Percentiles rank a stretch among this genome's conserved stretches.
Evolutionary conservation across 2,329 filamentous ascomycete species (phyloP).

Genomic region (Pseudogymnoascus pannorum): DNA sequence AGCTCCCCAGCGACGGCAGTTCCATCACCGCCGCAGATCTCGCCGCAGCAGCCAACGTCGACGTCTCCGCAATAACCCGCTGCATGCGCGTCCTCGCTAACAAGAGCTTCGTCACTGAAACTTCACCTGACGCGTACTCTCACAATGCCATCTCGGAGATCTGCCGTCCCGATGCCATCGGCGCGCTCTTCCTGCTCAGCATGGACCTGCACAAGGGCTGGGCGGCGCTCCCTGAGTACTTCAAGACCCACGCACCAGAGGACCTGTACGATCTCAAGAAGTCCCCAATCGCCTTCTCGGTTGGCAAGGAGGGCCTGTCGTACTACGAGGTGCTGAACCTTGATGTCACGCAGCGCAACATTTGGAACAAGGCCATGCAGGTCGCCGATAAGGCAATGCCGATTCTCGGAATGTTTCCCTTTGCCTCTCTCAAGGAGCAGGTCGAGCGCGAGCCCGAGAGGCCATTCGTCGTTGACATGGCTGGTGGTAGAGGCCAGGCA

Average conservation of each 20-base stretch:
- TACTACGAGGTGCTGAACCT: conserved; percentile 19
- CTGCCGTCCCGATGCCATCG: conserved; percentile 25
- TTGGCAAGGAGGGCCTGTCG: conserved; percentile 18
- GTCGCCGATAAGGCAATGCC: conserved; percentile 15
- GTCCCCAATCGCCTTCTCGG: conserved; percentile 16
- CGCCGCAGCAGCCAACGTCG: conserved; percentile 23
- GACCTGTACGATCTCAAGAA: conserved; percentile 18
- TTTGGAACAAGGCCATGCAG: conserved; percentile 20
- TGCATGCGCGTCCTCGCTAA: conserved; percentile 28
- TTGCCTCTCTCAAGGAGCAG: conserved; percentile 12
- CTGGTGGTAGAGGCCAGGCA: conserved; percentile 16
- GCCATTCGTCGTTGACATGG: conserved; percentile 18
- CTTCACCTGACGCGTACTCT: conserved; percentile 26
- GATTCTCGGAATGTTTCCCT: conserved; percentile 19
- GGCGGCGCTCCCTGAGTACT: conserved; percentile 17
- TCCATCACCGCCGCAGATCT: conserved; percentile 19
- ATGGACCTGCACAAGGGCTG: conserved; percentile 13
- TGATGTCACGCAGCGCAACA: conserved; percentile 12
- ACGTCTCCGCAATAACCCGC: conserved; percentile 28
- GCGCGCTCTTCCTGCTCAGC: conserved; percentile 28
- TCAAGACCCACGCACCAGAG: conserved; percentile 17
- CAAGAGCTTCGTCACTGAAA: conserved; percentile 28
- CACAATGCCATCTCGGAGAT: conserved; percentile 28
- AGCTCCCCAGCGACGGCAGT: conserved; percentile 13
- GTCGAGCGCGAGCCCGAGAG: conserved; percentile 11